These are phyloP conservation scores for Punica granatum DNA, from an alignment of 345 rosid species.

Conservation along the genomic window DNA sequence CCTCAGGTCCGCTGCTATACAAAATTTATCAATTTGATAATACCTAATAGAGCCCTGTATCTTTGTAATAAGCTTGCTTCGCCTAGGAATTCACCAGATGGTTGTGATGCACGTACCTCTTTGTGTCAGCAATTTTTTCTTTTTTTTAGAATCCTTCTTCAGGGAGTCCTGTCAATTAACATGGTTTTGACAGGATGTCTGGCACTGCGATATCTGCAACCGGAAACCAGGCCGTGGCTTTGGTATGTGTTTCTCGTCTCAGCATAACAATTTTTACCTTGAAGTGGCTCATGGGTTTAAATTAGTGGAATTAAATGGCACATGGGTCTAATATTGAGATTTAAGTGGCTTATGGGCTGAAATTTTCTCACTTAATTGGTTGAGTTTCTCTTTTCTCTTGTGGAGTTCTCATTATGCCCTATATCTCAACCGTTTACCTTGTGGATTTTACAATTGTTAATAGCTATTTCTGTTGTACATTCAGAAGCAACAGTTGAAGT, in stretches of 20 bases:
- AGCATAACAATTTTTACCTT: too few relatives aligned
- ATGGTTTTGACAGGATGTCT: conserved; percentile 64
- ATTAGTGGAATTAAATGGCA: too few relatives aligned
- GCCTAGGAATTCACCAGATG: not conserved
- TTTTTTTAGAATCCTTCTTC: not conserved
- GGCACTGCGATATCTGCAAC: conserved; percentile 99
- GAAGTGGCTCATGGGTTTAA: not conserved
- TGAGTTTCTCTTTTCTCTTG: not conserved
- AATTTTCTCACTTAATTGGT: too few relatives aligned
- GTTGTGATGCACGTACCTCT: not conserved
- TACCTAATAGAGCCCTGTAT: not conserved
- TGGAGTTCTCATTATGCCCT: not conserved
- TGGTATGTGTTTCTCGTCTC: conserved; percentile 40
- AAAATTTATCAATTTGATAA: conserved; percentile 4
- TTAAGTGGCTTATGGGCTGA: too few relatives aligned
- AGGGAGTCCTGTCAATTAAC: conserved; percentile 6
- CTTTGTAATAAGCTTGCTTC: not conserved
- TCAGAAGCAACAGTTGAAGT: conserved; percentile 39
- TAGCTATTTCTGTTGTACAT: conserved; percentile 5
- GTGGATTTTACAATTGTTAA: not conserved
- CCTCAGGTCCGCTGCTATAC: conserved; percentile 57
- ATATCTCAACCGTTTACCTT: not conserved
- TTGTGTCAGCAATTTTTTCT: not conserved
- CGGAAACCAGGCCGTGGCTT: conserved; percentile 98
- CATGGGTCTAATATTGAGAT: too few relatives aligned